Base-by-base conservation (phyloP, 805 yeast species). In the Saccharomycopsis microspora region DNA sequence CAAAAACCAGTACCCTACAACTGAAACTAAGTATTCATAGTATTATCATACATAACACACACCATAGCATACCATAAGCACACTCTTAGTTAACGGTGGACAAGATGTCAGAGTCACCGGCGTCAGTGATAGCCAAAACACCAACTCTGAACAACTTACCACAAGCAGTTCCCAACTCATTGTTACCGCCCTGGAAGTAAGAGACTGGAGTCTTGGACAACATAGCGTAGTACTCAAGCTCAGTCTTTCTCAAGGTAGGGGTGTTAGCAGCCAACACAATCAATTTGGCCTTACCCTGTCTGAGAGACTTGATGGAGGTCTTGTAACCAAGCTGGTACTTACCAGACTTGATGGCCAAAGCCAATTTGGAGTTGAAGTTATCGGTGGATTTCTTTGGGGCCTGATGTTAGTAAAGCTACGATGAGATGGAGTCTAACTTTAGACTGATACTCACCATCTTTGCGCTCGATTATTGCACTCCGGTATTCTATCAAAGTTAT, bases 91-190 rank as follows among this genome's bases (percentile, higher is more conserved):
- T 34, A 34, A 42, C 35, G 68, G 86, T 69, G 64, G 88, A 64
- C 71, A 93, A 82, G 77, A 93, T 89, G 76, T 93, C 99, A 66
- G 98, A 93, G 79, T 93, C 99, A 89, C 99, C 99, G 65, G 96
- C 96, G 66, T 93, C 98, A 67, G 90, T 77, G 65, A 93, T 72
- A 66, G 97, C 78, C 66, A 93, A 77, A 67, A 89, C 90, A 80
- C 97, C 97, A 64, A 93, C 97, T 80, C 97, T 87, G 96, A 93
- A 93, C 68, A 93, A 87, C 76, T 86, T 90, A 89, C 99, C 99
- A 78, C 96, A 90, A 64, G 96, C 96, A 65, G 99, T 93, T 80
- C 97, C 97, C 69, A 90, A 86, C 79, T 90, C 97, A 78, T 90
- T 90, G 96, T 90, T 90, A 74, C 96, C 95, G 80, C 97, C 97